Evolutionary conservation across 495 filamentous ascomycete genomes (phyloP).

Genomic region (Trichoderma orchidacearum): DNA sequence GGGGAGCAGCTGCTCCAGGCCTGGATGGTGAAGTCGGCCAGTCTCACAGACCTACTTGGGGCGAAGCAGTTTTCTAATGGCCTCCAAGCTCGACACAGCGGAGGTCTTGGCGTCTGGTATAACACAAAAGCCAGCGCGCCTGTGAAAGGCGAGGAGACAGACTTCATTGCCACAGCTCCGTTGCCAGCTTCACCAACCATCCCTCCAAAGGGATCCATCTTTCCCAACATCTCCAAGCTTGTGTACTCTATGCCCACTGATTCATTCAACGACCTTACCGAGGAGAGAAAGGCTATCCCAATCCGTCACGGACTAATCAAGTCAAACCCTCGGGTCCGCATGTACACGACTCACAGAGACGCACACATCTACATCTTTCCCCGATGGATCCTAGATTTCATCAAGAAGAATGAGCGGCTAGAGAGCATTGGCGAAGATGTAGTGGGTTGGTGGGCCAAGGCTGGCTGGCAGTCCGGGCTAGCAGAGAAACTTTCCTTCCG

Average conservation of each 20-base stretch:
- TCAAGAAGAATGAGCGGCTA: slow-evolving; percentile 60
- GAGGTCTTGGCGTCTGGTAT: slow-evolving; percentile 80
- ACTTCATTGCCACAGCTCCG: slow-evolving; percentile 67
- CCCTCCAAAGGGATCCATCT: slow-evolving; percentile 44
- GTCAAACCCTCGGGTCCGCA: slow-evolving; percentile 56
- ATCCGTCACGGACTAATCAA: slow-evolving; percentile 58
- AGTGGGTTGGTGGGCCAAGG: slow-evolving; percentile 89
- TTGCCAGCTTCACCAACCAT: slow-evolving; percentile 41
- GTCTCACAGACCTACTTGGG: slow-evolving; percentile 35
- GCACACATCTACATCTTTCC: slow-evolving; percentile 91
- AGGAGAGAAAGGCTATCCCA: slow-evolving; percentile 54
- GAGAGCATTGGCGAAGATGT: slow-evolving; percentile 86
- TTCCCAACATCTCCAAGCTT: slow-evolving; percentile 47
- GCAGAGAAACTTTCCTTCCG: slow-evolving; percentile 61
- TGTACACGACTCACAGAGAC: slow-evolving; percentile 70
- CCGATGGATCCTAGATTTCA: slow-evolving; percentile 76
- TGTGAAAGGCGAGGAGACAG: slow-evolving; percentile 80
- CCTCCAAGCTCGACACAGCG: slow-evolving; percentile 30
- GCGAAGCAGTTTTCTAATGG: slow-evolving; percentile 19
- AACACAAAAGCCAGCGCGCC: slow-evolving; percentile 62
- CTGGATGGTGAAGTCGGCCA: slow-evolving; percentile 78
- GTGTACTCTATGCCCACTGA: slow-evolving; percentile 70
- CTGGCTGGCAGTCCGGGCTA: slow-evolving; percentile 75
- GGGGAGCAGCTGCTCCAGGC: slow-evolving; percentile 69
- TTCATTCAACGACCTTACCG: slow-evolving; percentile 66